Evolutionary conservation across 2,329 filamentous ascomycete genomes (phyloP).

Genomic region (Aspergillus fumigatiaffinis): DNA sequence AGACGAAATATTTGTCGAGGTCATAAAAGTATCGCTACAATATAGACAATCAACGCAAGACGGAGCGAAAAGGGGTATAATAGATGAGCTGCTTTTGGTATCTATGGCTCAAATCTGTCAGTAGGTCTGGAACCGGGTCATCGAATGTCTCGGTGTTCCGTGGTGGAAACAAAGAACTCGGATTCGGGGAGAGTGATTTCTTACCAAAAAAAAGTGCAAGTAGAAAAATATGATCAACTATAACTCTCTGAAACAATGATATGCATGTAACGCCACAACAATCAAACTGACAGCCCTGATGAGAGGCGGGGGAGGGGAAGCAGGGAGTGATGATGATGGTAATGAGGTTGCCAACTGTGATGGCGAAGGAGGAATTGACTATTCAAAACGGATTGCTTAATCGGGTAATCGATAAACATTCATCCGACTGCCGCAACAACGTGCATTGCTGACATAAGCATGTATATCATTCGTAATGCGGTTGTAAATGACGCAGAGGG

Average conservation of each 20-base stretch:
- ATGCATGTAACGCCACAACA: conserved; percentile 26
- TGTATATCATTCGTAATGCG: conserved; percentile 11
- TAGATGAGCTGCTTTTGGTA: conserved; percentile 6
- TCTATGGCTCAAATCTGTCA: conserved; percentile 4
- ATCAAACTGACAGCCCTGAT: conserved; percentile 13
- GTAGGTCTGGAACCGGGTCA: neutral
- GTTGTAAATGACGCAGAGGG: conserved; percentile 6
- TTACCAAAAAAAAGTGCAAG: conserved; percentile 13
- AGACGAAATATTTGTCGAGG: conserved; percentile 13
- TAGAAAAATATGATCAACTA: conserved; percentile 15
- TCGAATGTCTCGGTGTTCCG: neutral
- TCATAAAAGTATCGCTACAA: conserved; percentile 17
- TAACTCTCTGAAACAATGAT: conserved; percentile 23
- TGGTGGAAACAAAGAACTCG: neutral
- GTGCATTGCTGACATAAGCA: conserved; percentile 22
- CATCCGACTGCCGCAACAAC: conserved; percentile 24
- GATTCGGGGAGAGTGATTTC: neutral
- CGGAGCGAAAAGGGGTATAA: conserved; percentile 15
- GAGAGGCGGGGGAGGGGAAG: conserved; percentile 13
- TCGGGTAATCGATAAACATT: conserved; percentile 40
- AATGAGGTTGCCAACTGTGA: conserved; percentile 16
- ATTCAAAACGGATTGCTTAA: conserved; percentile 26
- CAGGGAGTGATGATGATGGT: conserved; percentile 13
- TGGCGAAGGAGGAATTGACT: conserved; percentile 21
- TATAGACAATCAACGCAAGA: conserved; percentile 11